Evolutionary conservation across 1,139 yeast genomes (phyloP).

Genomic region (Eremothecium gossypii): DNA sequence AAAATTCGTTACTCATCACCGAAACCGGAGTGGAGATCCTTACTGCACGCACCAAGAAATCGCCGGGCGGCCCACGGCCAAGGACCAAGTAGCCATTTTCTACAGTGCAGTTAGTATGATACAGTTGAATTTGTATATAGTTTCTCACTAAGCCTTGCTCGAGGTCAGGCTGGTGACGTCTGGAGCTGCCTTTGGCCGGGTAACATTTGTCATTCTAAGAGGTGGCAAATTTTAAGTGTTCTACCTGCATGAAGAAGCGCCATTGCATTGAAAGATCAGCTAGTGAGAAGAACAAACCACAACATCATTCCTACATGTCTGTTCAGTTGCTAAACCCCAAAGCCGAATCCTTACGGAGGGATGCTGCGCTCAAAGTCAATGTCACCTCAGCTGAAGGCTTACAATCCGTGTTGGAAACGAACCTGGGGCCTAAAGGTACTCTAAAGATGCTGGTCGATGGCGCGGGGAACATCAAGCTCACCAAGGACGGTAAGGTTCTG

Average conservation of each 20-base stretch:
- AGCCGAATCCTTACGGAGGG: constrained; percentile 90
- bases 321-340: constrained; percentile 91
- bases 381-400: constrained; percentile 95
- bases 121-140: no score
- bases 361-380: constrained; percentile 92
- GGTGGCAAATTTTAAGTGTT: no score
- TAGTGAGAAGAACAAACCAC: no score
- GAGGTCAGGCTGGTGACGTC: no score
- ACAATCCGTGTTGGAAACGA: constrained; percentile 83
- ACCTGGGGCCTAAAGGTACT: constrained; percentile 96
- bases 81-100: constrained; percentile 36
- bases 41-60: constrained; percentile 64
- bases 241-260: no score
- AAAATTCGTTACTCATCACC: constrained; percentile 86
- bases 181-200: no score
- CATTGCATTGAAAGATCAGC: no score
- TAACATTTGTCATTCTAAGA: no score
- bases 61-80: constrained; percentile 83
- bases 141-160: no score
- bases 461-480: constrained; percentile 86
- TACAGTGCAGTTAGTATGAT: not conserved
- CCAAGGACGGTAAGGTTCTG: constrained; percentile 94
- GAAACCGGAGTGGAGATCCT: constrained; percentile 90
- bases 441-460: constrained; percentile 95
- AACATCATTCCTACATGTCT: constrained; percentile 20